Percentiles rank a stretch among this genome's conserved stretches.
Evolutionary conservation across 331 rosid species (phyloP).

Genomic region (Acacia concinna): DNA sequence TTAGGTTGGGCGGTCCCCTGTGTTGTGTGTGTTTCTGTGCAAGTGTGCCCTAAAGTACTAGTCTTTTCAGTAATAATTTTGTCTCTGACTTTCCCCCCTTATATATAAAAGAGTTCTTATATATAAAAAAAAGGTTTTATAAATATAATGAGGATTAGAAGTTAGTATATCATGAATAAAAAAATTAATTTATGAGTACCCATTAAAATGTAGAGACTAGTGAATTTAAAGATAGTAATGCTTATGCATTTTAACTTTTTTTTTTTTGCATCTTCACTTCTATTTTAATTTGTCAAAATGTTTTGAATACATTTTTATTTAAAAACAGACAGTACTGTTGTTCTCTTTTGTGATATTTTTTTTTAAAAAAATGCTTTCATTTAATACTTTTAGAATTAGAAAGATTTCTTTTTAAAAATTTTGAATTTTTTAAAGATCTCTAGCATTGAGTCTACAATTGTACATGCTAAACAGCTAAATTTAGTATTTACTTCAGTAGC

Average conservation of each 20-base stretch:
- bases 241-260: not conserved
- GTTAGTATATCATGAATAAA: not conserved
- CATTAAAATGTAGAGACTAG: not conserved
- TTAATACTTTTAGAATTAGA: too few relatives aligned
- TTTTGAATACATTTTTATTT: too few relatives aligned
- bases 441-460: too few relatives aligned
- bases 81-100: not conserved
- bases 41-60: not conserved
- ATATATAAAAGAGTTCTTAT: too few relatives aligned
- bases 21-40: slow-evolving; percentile 29
- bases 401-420: too few relatives aligned
- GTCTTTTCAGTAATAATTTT: not conserved
- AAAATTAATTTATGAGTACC: not conserved
- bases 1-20: slow-evolving; percentile 38
- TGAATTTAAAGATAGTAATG: not conserved
- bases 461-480: too few relatives aligned
- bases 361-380: too few relatives aligned
- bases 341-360: too few relatives aligned
- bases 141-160: too few relatives aligned
- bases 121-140: too few relatives aligned
- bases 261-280: too few relatives aligned
- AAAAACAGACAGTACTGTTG: not conserved
- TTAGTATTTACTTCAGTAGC: not conserved
- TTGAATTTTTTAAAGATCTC: too few relatives aligned
- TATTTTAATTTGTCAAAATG: not conserved